Base-by-base conservation (phyloP, 176 grass and related monocot species). In the Elymus sibiricus region DNA sequence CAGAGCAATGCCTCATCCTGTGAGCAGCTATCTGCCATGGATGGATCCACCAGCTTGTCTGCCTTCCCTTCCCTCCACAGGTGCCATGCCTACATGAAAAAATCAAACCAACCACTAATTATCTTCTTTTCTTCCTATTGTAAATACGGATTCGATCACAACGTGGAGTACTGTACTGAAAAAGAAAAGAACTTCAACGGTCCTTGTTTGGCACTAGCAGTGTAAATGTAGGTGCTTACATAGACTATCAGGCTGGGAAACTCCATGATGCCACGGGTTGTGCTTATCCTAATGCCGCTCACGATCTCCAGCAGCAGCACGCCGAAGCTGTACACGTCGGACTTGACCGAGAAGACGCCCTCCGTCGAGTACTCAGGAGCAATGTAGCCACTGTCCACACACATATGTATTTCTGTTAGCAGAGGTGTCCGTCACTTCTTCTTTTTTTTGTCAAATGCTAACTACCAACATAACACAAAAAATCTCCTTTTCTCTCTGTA, bases 321-420 rank as follows among this genome's bases (percentile, higher is more conserved):
- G 26, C 93, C 87, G 14, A 92, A 94, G 71, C 93, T 94, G 25
- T 92, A 94, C 39, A 94, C 90, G 25, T 94, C 87, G 24, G 92
- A 90, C 72, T 92, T 94, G 53, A 92, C 21, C 6, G 90, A 94
- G 19, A 92, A 92, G 11, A 90, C 43, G 3, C 90, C 92, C 69
- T 94, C 87, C 1, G 25, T 70, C 63, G 79, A 85, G 79, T 94
- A 90, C 22, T 94, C 92, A 16, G 87, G 92, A 39, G 92, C 87
- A 29, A 94, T 94, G 39, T 94, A 94, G 55, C 92, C 89, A 79
- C 92, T 94, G 17, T 16, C 10, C 27, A 24, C 5, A 90, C 69
- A 29, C 5, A 90, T 60, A n/a, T 64, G 9, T 39, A 9, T 28
- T 39, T 17, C 44, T 51, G 47, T 51, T 2, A 84, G 39, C 25